phyloP scores from a whole-genome alignment of 2,329 filamentous ascomycete genomes.

The Calonectria hongkongensis region DNA sequence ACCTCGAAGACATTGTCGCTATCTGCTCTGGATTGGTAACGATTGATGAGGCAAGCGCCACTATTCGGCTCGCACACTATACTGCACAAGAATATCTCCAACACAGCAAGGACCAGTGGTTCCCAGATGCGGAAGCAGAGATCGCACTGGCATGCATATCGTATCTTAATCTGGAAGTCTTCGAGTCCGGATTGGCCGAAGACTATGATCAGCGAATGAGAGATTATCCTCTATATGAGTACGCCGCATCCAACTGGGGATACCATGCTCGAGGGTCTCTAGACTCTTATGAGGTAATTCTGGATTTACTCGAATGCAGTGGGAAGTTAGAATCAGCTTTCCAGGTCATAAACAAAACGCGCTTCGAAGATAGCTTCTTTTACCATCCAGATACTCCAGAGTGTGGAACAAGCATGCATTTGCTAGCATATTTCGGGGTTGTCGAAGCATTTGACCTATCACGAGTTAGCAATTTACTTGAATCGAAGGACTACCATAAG shows the following conservation, averaged over 20 bases:
- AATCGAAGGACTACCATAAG: too few species aligned
- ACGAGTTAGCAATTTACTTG: too few species aligned
- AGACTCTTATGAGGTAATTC: background rate
- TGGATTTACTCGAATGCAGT: background rate
- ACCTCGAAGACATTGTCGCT: constrained; percentile 13
- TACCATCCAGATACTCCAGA: too few species aligned
- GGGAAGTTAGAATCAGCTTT: background rate
- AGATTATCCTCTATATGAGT: constrained; percentile 22
- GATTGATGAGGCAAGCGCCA: constrained; percentile 12
- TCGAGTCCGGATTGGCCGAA: background rate
- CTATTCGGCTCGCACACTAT: constrained; percentile 21
- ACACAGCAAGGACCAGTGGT: constrained; percentile 19
- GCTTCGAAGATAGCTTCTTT: too few species aligned
- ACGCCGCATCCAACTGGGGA: constrained; percentile 25
- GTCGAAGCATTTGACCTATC: too few species aligned
- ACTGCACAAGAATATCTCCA: constrained; percentile 31
- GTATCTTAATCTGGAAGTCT: constrained; percentile 19
- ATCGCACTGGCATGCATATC: constrained; percentile 19
- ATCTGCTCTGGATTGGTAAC: constrained; percentile 30
- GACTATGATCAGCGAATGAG: background rate
- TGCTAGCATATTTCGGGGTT: too few species aligned
- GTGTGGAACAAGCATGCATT: too few species aligned
- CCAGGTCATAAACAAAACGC: constrained; percentile 6
- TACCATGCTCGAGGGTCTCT: background rate
- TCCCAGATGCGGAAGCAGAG: background rate